Evolutionary conservation across 1,139 yeast species (phyloP).

Genomic region (Blastobotrys apis): DNA sequence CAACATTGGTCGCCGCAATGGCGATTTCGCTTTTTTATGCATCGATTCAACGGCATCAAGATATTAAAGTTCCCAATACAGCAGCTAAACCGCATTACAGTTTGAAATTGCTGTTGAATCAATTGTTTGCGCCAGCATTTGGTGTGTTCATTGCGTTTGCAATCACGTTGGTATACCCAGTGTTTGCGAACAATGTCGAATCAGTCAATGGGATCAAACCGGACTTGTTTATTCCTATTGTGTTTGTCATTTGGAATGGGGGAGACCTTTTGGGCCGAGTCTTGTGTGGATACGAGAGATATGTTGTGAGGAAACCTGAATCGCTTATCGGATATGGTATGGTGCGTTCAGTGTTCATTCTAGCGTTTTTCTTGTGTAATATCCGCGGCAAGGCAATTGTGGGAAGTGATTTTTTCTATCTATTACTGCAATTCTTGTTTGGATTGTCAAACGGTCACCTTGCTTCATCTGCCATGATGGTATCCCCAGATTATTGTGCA

Average conservation of each 20-base stretch:
- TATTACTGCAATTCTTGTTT: constrained; percentile 65
- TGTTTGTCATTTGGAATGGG: constrained; percentile 78
- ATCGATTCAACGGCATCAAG: background rate
- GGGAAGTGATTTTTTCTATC: constrained; percentile 62
- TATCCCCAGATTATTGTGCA: constrained; percentile 56
- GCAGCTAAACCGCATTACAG: constrained; percentile 40
- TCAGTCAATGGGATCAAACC: constrained; percentile 49
- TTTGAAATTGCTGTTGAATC: constrained; percentile 49
- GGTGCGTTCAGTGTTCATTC: constrained; percentile 51
- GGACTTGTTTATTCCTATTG: constrained; percentile 62
- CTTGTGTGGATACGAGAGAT: constrained; percentile 47
- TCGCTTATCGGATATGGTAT: constrained; percentile 22
- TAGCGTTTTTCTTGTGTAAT: constrained; percentile 50
- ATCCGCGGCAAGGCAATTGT: constrained; percentile 43
- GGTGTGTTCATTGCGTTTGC: constrained; percentile 73
- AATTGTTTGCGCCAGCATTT: constrained; percentile 57
- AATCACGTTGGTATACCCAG: constrained; percentile 81
- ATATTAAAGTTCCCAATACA: background rate
- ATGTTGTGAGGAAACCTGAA: constrained; percentile 18
- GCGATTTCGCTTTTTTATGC: constrained; percentile 37
- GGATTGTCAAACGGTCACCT: constrained; percentile 88
- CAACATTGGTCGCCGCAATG: constrained; percentile 54
- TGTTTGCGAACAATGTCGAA: constrained; percentile 72
- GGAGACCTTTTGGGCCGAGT: constrained; percentile 84
- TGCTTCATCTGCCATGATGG: constrained; percentile 77